Evolutionary conservation across 148 eudicot species (phyloP), one percentile per base, ranked within the genome.

Genomic region (Fallopia convolvulus): DNA sequence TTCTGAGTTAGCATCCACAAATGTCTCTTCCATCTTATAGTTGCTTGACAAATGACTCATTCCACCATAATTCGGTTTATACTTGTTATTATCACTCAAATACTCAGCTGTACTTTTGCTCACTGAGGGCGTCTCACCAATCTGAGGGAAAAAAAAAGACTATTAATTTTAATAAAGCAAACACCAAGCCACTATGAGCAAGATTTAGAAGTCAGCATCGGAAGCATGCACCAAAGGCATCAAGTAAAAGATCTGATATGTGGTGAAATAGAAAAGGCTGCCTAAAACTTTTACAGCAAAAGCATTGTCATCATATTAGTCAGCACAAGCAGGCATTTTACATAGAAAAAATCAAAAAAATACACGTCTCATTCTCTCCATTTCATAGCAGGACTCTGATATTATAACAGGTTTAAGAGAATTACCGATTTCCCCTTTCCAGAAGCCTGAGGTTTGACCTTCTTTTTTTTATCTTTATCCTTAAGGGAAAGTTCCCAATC

Each of bases 1-100:
- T 86, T 95, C 99, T 52, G 99, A 87, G 66, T 87, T 83, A 73
- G 99, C 97, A 88, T 95, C 97, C 46, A 91, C 89, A 77, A 81
- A 66, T 58, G 79, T 78, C 70, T 81, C 93, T 79, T 88, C 88
- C 48, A 83, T 77, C 81, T 76, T 77, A 11, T 84, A 81, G 71
- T 76, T 79, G 81, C 86, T 81, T 14, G 97, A 81, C 47, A 90
- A 76, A 46, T 84, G 85, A 82, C 81, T 80, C 74, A 87, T 48
- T 60, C 83, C 79, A 81, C 89, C 89, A 77, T 83, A 88, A 7
- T 83, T 68, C 5, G 72, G 20, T 14, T 68, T 68, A 17, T 68
- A 68, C 17, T 36, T 68, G 6, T 68, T 15, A 13, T 8, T 36
- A 17, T 15, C 44, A 36, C 44, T 68, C 71, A 65, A 33, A 65